These are phyloP conservation scores for Arxiozyma telluris DNA, from an alignment of 1,139 yeast species.

Conservation along the genomic window DNA sequence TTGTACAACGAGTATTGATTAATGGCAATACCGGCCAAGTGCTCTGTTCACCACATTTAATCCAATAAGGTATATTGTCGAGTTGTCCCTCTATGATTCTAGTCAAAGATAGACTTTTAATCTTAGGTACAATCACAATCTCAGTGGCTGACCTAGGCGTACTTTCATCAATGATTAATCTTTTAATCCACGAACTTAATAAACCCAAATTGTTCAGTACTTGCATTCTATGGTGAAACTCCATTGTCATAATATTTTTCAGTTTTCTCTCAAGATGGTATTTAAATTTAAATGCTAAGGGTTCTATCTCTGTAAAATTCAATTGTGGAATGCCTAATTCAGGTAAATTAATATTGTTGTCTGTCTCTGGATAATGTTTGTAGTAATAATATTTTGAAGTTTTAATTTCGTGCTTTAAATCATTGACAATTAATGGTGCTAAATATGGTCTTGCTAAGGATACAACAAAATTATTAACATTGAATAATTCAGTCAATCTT, in stretches of 20 bases:
- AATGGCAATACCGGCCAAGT: slow-evolving; percentile 90
- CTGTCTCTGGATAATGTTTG: slow-evolving; percentile 27
- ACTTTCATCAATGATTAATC: slow-evolving; percentile 80
- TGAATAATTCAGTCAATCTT: slow-evolving; percentile 79
- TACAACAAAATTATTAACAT: slow-evolving; percentile 84
- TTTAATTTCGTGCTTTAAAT: slow-evolving; percentile 54
- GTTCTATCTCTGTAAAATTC: slow-evolving; percentile 35
- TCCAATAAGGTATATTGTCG: slow-evolving; percentile 83
- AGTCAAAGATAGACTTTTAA: slow-evolving; percentile 67
- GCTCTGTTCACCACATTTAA: slow-evolving; percentile 80
- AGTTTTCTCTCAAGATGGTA: slow-evolving; percentile 33
- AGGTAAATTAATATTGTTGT: slow-evolving; percentile 16
- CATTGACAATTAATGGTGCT: slow-evolving; percentile 81
- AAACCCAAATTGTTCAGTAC: slow-evolving; percentile 73
- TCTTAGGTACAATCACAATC: slow-evolving; percentile 83
- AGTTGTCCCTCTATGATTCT: slow-evolving; percentile 42
- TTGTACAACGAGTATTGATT: slow-evolving; percentile 79
- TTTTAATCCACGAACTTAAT: slow-evolving; percentile 58
- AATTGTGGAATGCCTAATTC: slow-evolving; percentile 25
- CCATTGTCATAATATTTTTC: slow-evolving; percentile 42
- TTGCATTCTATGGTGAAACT: slow-evolving; percentile 74
- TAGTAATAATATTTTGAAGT: slow-evolving; percentile 31
- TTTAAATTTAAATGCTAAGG: slow-evolving; percentile 38
- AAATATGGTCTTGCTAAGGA: slow-evolving; percentile 88
- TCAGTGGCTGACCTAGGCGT: slow-evolving; percentile 70